Evolutionary conservation across 2,329 filamentous ascomycete genomes (phyloP), one percentile per base, ranked within the genome.

Genomic region (Cadophora gregata): DNA sequence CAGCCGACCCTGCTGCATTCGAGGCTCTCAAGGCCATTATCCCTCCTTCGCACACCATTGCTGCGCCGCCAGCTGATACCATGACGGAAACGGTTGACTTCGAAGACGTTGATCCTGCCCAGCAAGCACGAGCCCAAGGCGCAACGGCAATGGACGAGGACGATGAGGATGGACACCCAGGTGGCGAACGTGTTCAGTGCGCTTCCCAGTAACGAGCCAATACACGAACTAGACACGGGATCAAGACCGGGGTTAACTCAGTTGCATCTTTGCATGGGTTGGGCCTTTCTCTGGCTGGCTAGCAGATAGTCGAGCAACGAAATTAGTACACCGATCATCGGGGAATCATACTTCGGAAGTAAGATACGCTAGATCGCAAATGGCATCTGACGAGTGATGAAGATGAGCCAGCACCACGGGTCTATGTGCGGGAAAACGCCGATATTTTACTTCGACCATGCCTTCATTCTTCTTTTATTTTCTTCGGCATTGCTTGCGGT

Each of bases 71-170:
- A 5, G 75, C 84, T 31, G 94, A 98, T 77, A 89, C 91, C 36
- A 97, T 98, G 93, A 92, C 91, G 24, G 96, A 99, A 77, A 90
- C 93, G 73, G 96, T 90, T 74, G 88, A 91, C 60, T 86, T 98
- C 38, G 93, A 98, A 79, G 92, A 96, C 67, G 84, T 96, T 50
- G 95, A 97, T 75, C 80, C 85, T 50, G 87, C 85, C 75, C 86
- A 90, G 73, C 82, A 86, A 76, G 85, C 86, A 63, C 85, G 90
- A 72, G 91, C 90, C 53, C 90, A 91, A 71, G 89, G 88, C 67
- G 88, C 87, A 70, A 83, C 81, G 55, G 81, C 79, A 68, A 88
- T 88, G 84, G 90, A 93, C 0, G 91, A 94, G 48, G 92, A 94
- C 14, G 92, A 94, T 8, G 88, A 93, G 55, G 90, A 92, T 56